Conservation (phyloP, 108 stramenopile genomes). For the Cyclotella distinguenda region DNA sequence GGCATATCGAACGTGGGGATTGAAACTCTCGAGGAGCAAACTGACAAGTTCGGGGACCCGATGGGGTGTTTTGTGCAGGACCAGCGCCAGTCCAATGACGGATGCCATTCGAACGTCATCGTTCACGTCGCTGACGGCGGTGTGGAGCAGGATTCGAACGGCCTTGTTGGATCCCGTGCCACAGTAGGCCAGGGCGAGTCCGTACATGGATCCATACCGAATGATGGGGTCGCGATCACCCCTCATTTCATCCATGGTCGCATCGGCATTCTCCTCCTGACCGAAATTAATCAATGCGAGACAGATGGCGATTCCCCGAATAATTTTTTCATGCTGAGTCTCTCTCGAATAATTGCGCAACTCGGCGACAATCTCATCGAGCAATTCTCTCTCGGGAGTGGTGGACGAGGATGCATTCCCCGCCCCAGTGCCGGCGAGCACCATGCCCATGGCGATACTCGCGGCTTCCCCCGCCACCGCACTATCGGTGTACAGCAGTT, state of each 20-base stretch:
- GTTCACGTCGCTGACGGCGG: slow-evolving; percentile 97
- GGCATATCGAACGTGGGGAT: slow-evolving; percentile 99
- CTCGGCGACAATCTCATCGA: slow-evolving; percentile 81
- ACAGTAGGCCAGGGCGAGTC: slow-evolving; percentile 95
- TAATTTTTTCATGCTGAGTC: slow-evolving; percentile 99
- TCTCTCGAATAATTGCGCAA: slow-evolving; percentile 95
- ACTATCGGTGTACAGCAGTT: slow-evolving; percentile 93
- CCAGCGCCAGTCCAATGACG: slow-evolving; percentile 95
- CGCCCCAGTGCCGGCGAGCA: slow-evolving; percentile 91
- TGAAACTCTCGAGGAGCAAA: slow-evolving; percentile 97
- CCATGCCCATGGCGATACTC: slow-evolving; percentile 97
- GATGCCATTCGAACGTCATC: slow-evolving; percentile 99
- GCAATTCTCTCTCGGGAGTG: slow-evolving; percentile 61
- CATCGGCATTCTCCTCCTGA: slow-evolving; percentile 97
- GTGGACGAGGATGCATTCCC: slow-evolving; percentile 64
- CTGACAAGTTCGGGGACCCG: slow-evolving; percentile 91
- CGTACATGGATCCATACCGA: slow-evolving; percentile 97
- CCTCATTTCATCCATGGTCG: slow-evolving; percentile 91
- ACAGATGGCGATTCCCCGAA: slow-evolving; percentile 95
- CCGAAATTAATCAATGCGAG: slow-evolving; percentile 94
- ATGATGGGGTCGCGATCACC: slow-evolving; percentile 96
- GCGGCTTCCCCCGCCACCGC: slow-evolving; percentile 99
- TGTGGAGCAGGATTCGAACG: slow-evolving; percentile 94
- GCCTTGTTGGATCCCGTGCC: slow-evolving; percentile 97
- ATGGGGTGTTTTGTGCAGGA: slow-evolving; percentile 95